Evolutionary conservation across 1,284 basidiomycete genomes (phyloP).

Genomic region (Boletellus dicymbophilus): DNA sequence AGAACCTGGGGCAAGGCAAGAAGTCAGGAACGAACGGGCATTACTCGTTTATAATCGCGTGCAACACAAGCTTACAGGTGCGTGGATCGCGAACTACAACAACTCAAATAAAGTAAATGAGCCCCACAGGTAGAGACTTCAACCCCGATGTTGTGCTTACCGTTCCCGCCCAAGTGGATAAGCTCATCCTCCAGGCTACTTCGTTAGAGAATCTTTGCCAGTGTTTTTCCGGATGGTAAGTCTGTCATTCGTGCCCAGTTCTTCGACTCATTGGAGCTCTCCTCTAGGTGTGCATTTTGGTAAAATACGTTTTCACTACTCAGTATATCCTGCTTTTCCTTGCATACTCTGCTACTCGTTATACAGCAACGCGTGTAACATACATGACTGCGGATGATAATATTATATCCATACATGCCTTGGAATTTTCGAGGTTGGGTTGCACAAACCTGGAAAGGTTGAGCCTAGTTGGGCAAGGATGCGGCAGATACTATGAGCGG

Average conservation of each 20-base stretch:
- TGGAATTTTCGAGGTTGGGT: not conserved
- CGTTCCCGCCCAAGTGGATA: constrained; percentile 84
- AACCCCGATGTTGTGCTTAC: constrained; percentile 76
- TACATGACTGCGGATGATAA: constrained; percentile 12
- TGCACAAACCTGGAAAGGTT: constrained; percentile 21
- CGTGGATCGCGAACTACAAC: constrained; percentile 18
- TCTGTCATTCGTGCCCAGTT: not conserved
- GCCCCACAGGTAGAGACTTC: constrained; percentile 80
- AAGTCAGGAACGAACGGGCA: constrained; percentile 89
- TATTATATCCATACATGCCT: not conserved
- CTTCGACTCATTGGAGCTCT: not conserved
- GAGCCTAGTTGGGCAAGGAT: not conserved
- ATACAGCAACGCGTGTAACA: constrained; percentile 21
- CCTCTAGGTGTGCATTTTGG: constrained; percentile 52
- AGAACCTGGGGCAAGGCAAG: constrained; percentile 60
- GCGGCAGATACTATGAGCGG: too few relatives aligned
- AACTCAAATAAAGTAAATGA: not conserved
- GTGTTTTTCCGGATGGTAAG: constrained; percentile 93
- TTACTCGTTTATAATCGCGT: constrained; percentile 92
- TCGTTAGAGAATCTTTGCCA: constrained; percentile 93
- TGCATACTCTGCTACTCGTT: constrained; percentile 13
- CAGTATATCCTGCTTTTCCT: constrained; percentile 8
- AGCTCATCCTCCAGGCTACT: constrained; percentile 89
- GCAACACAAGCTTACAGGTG: constrained; percentile 89
- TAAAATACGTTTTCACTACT: constrained; percentile 23